These are phyloP conservation scores for Aureobasidium lini DNA, from an alignment of 2,329 filamentous ascomycete genomes.

Conservation along the genomic window DNA sequence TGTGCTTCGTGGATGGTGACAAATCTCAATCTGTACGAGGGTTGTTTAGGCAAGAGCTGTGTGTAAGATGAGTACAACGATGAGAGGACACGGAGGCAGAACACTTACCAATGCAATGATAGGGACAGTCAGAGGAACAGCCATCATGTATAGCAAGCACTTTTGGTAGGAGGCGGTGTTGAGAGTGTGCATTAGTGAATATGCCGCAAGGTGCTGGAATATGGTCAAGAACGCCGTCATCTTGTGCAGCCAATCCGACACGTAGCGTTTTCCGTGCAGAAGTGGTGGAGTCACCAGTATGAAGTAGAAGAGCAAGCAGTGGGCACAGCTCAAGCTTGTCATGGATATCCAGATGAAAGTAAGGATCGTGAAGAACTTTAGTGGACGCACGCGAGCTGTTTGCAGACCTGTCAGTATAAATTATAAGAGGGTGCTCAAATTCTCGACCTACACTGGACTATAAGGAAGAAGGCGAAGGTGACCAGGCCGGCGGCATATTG, in stretches of 20 bases:
- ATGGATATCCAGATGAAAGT: constrained; percentile 8
- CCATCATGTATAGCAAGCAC: background rate
- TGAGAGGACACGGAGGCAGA: background rate
- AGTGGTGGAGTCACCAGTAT: constrained; percentile 1
- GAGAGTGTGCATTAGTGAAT: background rate
- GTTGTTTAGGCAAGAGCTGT: background rate
- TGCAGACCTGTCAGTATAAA: background rate
- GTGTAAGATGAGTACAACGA: background rate
- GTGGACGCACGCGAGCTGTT: background rate
- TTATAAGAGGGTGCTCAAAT: background rate
- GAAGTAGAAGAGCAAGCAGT: background rate
- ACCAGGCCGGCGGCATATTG: constrained; percentile 6
- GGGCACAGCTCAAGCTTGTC: constrained; percentile 7
- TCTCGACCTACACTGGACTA: constrained; percentile 1
- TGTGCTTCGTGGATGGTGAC: background rate
- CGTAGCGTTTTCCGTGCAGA: background rate
- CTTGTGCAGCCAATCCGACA: background rate
- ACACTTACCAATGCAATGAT: background rate
- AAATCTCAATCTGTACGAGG: background rate
- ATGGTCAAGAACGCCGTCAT: background rate
- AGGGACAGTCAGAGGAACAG: background rate
- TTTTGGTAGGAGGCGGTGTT: background rate
- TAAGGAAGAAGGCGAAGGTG: constrained; percentile 1
- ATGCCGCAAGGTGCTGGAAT: background rate
- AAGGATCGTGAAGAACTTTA: background rate